Percentiles rank a stretch among this genome's conserved stretches.
phyloP scores from a whole-genome alignment of 805 yeast species.

The Ogataea nakhonphanomensis region DNA sequence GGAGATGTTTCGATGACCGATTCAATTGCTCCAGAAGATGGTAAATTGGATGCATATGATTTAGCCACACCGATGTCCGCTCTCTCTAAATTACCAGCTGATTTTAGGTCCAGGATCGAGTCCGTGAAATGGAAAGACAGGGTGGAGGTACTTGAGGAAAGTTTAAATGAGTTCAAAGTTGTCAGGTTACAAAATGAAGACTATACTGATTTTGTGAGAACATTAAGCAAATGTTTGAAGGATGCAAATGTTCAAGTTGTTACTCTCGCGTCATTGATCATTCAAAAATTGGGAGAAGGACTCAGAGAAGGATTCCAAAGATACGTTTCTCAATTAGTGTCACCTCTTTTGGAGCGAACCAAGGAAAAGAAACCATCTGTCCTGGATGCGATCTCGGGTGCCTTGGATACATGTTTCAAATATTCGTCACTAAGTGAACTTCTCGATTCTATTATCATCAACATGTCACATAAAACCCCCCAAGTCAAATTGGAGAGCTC shows the following conservation, averaged over 20 bases:
- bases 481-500: constrained; percentile 73
- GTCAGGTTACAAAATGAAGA: constrained; percentile 57
- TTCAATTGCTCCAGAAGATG: constrained; percentile 15
- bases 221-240: constrained; percentile 67
- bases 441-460: constrained; percentile 55
- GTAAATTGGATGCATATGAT: constrained; percentile 63
- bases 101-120: constrained; percentile 49
- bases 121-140: constrained; percentile 90
- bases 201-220: constrained; percentile 58
- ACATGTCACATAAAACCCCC: constrained; percentile 76
- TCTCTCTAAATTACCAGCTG: constrained; percentile 59
- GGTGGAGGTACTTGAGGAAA: constrained; percentile 75
- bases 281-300: constrained; percentile 62
- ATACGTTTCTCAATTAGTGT: constrained; percentile 50
- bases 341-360: constrained; percentile 71
- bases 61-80: constrained; percentile 68
- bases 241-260: constrained; percentile 91
- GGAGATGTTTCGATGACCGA: constrained; percentile 39
- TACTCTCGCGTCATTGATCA: constrained; percentile 67
- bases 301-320: constrained; percentile 53
- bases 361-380: constrained; percentile 86
- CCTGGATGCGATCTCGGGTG: constrained; percentile 61
- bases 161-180: constrained; percentile 47
- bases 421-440: constrained; percentile 51
- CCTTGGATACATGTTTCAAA: constrained; percentile 61